Evolutionary conservation across 768 basidiomycete genomes (phyloP).

Genomic region (Rhizopogon salebrosus): DNA sequence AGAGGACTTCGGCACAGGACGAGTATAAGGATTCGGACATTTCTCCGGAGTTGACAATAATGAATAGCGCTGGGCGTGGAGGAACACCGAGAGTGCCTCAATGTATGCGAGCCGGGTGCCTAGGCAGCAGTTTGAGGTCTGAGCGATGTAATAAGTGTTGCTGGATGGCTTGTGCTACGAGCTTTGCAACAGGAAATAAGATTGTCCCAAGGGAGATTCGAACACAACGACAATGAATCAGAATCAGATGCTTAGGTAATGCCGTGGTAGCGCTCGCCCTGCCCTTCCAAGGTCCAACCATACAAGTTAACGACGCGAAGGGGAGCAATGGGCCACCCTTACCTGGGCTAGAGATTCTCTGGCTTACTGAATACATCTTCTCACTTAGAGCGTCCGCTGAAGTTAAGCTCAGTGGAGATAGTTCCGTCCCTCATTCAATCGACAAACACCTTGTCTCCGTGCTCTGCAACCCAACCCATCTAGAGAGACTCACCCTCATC

Average conservation of each 20-base stretch:
- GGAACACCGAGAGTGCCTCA: not conserved
- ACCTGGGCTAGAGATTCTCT: not conserved
- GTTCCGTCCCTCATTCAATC: not conserved
- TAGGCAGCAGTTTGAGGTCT: not conserved
- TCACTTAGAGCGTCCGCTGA: not conserved
- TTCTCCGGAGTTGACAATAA: not conserved
- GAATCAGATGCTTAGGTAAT: no score
- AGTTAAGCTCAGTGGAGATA: not conserved
- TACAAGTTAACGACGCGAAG: no score
- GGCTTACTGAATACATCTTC: not conserved
- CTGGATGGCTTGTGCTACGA: no score
- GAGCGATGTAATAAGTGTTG: not conserved
- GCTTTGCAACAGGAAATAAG: no score
- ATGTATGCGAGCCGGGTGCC: not conserved
- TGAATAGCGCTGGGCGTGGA: no score
- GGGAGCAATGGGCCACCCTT: not conserved
- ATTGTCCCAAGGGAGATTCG: no score
- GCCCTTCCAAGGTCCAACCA: no score
- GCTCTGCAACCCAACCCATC: not conserved
- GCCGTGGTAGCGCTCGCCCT: no score
- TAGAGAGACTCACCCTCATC: not conserved
- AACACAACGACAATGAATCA: no score
- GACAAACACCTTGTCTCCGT: not conserved
- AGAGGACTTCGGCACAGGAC: constrained; percentile 65
- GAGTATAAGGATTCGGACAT: constrained; percentile 44